Conservation (phyloP, 306 rosid genomes). For the Sindora glabra region DNA sequence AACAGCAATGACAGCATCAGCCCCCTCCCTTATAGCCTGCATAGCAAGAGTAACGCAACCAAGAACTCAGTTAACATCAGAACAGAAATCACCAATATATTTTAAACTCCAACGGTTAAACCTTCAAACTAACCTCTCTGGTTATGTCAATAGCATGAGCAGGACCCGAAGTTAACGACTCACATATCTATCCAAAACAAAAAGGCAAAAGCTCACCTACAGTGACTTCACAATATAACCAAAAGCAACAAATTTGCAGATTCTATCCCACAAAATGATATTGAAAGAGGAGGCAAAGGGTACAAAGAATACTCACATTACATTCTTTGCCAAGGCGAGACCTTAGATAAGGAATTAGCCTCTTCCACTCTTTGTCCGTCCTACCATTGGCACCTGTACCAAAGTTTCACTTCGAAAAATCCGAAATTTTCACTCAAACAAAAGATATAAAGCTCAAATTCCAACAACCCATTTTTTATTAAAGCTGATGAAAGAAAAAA, state of each 20-base stretch:
- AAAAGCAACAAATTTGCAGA: conserved; percentile 15
- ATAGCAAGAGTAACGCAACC: conserved; percentile 7
- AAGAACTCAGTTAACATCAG: not conserved
- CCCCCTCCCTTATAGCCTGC: conserved; percentile 89
- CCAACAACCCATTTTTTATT: conserved; percentile 10
- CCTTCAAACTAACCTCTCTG: conserved; percentile 59
- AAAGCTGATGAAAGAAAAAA: conserved; percentile 2
- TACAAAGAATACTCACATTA: conserved; percentile 45
- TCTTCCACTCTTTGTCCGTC: conserved; percentile 84
- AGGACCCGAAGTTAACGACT: conserved; percentile 87
- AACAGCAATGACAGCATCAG: conserved; percentile 83
- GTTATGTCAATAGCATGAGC: conserved; percentile 91
- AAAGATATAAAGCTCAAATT: conserved; percentile 1
- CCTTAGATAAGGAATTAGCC: conserved; percentile 70
- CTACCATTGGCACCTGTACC: conserved; percentile 89
- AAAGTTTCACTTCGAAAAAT: not conserved
- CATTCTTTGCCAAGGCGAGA: conserved; percentile 72
- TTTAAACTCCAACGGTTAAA: not conserved
- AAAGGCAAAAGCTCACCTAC: not conserved
- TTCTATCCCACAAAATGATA: not conserved
- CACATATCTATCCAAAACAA: conserved; percentile 57
- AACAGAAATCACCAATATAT: not conserved
- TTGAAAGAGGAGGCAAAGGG: not conserved
- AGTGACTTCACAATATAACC: not conserved
- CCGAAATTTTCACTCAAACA: not conserved